These are phyloP conservation scores for Pythium utonaiense DNA, from an alignment of 352 stramenopile species.

Conservation along the genomic window DNA sequence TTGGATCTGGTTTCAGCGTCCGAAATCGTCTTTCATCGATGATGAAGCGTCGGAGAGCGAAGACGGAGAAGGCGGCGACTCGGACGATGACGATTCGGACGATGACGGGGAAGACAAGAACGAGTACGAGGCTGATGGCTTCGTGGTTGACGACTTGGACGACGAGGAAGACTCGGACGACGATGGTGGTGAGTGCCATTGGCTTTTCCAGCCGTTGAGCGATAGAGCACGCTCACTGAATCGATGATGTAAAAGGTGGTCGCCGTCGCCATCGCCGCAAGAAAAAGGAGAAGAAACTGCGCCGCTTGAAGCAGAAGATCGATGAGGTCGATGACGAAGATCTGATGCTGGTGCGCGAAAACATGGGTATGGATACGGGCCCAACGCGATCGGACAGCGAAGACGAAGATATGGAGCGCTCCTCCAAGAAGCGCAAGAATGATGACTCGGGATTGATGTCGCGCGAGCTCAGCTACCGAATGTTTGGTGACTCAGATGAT, in stretches of 20 bases:
- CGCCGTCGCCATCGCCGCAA: conserved; percentile 64
- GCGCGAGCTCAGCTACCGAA: conserved; percentile 81
- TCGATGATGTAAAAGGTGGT: conserved; percentile 27
- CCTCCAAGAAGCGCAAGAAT: conserved; percentile 67
- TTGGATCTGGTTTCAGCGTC: conserved; percentile 31
- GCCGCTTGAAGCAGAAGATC: conserved; percentile 84
- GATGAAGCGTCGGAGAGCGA: conserved; percentile 87
- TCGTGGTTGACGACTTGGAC: conserved; percentile 81
- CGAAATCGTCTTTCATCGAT: conserved; percentile 86
- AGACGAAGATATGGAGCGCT: conserved; percentile 63
- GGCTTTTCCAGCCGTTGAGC: background rate
- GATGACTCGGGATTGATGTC: conserved; percentile 82
- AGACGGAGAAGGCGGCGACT: conserved; percentile 51
- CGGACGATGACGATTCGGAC: conserved; percentile 76
- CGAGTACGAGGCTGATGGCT: conserved; percentile 88
- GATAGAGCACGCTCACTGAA: conserved; percentile 18
- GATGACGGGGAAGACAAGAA: conserved; percentile 85
- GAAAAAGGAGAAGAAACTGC: conserved; percentile 88
- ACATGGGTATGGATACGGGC: conserved; percentile 83
- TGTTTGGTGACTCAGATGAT: conserved; percentile 89
- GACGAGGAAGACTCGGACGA: conserved; percentile 69
- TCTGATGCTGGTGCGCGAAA: conserved; percentile 86
- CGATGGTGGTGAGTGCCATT: conserved; percentile 47
- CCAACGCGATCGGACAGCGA: conserved; percentile 73
- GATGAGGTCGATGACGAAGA: conserved; percentile 88